Evolutionary conservation across 768 basidiomycete species (phyloP).

Genomic region (Arthromyces matolae): DNA sequence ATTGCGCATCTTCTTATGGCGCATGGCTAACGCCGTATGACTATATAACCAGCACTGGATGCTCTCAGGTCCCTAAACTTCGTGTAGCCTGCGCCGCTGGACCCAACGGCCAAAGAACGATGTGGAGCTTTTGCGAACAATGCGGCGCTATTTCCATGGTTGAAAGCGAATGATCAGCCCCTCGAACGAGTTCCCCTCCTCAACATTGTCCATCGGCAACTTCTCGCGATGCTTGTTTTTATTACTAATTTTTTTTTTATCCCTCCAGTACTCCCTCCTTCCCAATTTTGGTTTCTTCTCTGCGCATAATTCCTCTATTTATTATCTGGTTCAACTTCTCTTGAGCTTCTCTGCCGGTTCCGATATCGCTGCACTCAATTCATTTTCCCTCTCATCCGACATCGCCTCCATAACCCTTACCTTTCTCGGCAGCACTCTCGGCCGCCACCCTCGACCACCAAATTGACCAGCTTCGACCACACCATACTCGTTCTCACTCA

Average conservation of each 20-base stretch:
- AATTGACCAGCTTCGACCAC: not conserved
- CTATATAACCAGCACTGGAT: constrained; percentile 30
- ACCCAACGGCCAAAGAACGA: constrained; percentile 65
- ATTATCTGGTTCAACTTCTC: no score
- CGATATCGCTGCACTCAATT: no score
- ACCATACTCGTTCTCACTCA: constrained; percentile 1
- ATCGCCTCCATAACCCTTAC: not conserved
- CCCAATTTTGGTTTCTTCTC: constrained; percentile 10
- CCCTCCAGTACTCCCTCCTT: constrained; percentile 7
- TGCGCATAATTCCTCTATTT: not conserved
- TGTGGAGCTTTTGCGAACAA: constrained; percentile 89
- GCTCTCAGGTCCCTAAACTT: constrained; percentile 80
- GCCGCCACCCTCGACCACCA: constrained; percentile 18
- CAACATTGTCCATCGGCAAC: constrained; percentile 7
- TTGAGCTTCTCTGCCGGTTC: no score
- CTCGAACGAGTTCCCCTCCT: not conserved
- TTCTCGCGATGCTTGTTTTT: constrained; percentile 11
- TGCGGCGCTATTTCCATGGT: constrained; percentile 89
- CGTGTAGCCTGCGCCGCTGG: constrained; percentile 74
- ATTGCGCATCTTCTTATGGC: constrained; percentile 8
- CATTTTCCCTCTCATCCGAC: constrained; percentile 14
- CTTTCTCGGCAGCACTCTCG: constrained; percentile 16
- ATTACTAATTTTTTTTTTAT: constrained; percentile 20
- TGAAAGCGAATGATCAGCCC: constrained; percentile 53
- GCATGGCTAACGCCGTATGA: not conserved